Conservation (phyloP, 2,329 filamentous ascomycete species). For the Fusarium palustre region DNA sequence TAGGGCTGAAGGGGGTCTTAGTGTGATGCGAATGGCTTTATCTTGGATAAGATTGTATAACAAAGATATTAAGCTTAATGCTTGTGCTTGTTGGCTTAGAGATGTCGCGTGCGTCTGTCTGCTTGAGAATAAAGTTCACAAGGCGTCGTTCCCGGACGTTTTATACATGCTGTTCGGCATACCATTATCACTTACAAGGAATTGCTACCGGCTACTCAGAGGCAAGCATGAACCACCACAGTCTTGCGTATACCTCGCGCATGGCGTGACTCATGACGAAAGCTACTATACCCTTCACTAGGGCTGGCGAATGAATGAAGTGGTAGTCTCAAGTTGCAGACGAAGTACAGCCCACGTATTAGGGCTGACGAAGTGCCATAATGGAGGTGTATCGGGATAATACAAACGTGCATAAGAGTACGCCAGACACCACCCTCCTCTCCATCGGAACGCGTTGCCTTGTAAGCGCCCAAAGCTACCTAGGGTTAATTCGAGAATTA, state of each 20-base stretch:
- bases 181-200: not conserved
- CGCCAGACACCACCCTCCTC: conserved; percentile 6
- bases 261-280: conserved; percentile 47
- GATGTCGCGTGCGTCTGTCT: conserved; percentile 13
- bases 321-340: not conserved
- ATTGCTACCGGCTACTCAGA: not conserved
- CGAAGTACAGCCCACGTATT: conserved; percentile 17
- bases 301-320: conserved; percentile 10
- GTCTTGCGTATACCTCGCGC: conserved; percentile 27
- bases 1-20: not conserved
- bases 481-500: conserved; percentile 1
- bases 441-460: not conserved
- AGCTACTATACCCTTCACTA: conserved; percentile 11
- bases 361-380: conserved; percentile 33
- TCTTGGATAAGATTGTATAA: conserved; percentile 2
- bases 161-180: conserved; percentile 39
- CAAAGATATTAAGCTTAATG: conserved; percentile 15
- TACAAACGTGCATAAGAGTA: conserved; percentile 20
- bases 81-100: not conserved
- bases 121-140: conserved; percentile 16
- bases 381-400: not conserved
- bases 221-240: not conserved
- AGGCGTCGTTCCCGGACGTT: conserved; percentile 5
- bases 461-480: not conserved
- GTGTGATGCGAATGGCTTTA: not conserved